Base-by-base conservation (phyloP, 768 basidiomycete genomes). In the Boletus subparvulus region DNA sequence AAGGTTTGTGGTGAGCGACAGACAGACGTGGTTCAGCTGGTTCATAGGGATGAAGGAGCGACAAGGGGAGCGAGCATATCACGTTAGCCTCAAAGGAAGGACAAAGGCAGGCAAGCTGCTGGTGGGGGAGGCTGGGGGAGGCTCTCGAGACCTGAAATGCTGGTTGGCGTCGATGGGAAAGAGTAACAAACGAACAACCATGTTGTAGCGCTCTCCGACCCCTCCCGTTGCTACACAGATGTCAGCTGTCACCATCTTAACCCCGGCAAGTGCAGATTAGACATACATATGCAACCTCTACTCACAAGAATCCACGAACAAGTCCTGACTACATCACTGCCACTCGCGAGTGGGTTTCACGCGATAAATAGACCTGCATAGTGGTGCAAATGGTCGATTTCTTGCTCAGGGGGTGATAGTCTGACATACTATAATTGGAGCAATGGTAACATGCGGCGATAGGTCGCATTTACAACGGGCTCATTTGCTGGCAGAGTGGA, bases 1-100 rank as follows among this genome's bases (percentile, higher is more conserved):
- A 60, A 92, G 81, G 60, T 83, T 87, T 40, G 86, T 73, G 55
- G 85, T 82, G 37, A 82, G 74, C 32, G 90, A 91, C 59, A 92
- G 75, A 72, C 90, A 92, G 65, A 83, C 39, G 56, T 79, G 77
- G 74, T 71, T 77, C 80, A 80, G 80, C 71, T 73, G 75, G 57
- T 42, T 61, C 65, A 63, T 68, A 37, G 39, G 43, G 55, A 46
- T 36, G 17, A 59, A 58, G 3, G 58, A 47, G 45, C 26, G 54
- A 65, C 54, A 41, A 55, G 48, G 49, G 69, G 61, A 64, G 64
- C 47, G 65, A 55, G 74, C 76, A 78, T 76, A 59, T 73, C 74
- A 71, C 64, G 60, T 52, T 54, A 26, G 56, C 55, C 53, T 53
- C 50, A 51, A 71, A 61, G 62, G 66, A 61, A 61, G 61, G 60